Conservation (phyloP, 257 asterid genomes). For the Echites panduratus region DNA sequence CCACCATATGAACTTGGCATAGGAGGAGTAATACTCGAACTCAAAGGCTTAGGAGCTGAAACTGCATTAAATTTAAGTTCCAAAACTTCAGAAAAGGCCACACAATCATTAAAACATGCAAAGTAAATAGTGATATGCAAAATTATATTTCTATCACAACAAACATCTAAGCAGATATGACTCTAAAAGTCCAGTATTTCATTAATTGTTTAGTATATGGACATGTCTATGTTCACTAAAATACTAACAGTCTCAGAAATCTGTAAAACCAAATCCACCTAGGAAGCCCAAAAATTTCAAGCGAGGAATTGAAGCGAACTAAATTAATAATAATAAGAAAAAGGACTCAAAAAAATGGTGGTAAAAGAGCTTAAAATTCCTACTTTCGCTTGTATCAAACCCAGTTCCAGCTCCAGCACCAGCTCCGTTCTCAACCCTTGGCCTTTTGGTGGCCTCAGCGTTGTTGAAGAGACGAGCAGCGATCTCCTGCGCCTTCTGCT, state of each 20-base stretch:
- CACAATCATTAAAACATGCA: not conserved
- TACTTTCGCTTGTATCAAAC: conserved; percentile 44
- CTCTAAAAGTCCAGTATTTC: not conserved
- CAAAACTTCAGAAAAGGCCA: not conserved
- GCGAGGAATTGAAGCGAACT: not conserved
- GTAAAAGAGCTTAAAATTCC: conserved; percentile 6
- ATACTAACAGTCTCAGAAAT: not conserved
- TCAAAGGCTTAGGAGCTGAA: conserved; percentile 11
- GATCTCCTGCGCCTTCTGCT: conserved; percentile 89
- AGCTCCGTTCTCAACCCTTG: conserved; percentile 66
- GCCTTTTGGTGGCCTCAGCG: conserved; percentile 61
- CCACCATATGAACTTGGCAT: conserved; percentile 55
- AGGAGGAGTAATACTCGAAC: conserved; percentile 25
- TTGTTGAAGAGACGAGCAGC: conserved; percentile 70
- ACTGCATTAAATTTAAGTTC: conserved; percentile 21
- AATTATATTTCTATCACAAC: not conserved
- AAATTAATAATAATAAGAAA: not conserved
- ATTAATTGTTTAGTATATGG: not conserved
- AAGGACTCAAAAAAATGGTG: not conserved
- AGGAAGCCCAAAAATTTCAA: not conserved
- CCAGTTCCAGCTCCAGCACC: conserved; percentile 64
- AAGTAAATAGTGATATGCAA: not conserved
- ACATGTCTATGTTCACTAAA: not conserved
- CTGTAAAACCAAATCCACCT: not conserved
- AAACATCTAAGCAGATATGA: not conserved